Evolutionary conservation across 2,329 filamentous ascomycete species (phyloP), one percentile per base, ranked within the genome.

Genomic region (Bisporella sp.): DNA sequence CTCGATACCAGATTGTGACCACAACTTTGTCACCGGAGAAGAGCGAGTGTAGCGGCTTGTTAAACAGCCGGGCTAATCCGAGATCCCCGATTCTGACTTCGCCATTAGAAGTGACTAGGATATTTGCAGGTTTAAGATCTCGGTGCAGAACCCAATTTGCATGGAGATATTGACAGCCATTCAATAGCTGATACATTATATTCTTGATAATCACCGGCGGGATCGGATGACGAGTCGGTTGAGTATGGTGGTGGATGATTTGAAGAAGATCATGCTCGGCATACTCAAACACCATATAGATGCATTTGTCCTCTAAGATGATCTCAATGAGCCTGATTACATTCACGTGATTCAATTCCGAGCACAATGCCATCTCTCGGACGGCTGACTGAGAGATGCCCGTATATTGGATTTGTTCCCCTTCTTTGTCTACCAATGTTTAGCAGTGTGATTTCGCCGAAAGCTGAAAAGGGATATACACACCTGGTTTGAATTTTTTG

Each of bases 271-370:
- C 93, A 68, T 99, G 93, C 69, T 99, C 93, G 59, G 93, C 93
- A 68, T 96, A 99, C 68, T 97, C 93, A 61, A 99, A 97, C 2
- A 99, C 91, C 87, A 99, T 99, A 71, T 91, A 99, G 67, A 99
- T 97, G 72, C 91, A 96, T 73, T 97, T 97, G 69, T 96, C 91
- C 71, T 99, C 92, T 3, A 99, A 77, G 62, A 99, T 96, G 62
- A 96, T 97, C 70, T 99, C 93, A 54, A 92, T 83, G 1, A 96
- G 81, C 52, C 86, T 83, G 58, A 99, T 92, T 33, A 99, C 84
- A 66, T 97, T 97, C 50, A 81, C 75, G 67, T 99, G 90, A 52
- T 79, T 82, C 30, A 99, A 77, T 66, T 99, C 93, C 37, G 89
- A 93, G 70, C 93, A 99, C 0, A 99, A 75, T 12, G 92, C 89